phyloP scores from a whole-genome alignment of 768 basidiomycete genomes.

The Strobilomyces dryophilus region DNA sequence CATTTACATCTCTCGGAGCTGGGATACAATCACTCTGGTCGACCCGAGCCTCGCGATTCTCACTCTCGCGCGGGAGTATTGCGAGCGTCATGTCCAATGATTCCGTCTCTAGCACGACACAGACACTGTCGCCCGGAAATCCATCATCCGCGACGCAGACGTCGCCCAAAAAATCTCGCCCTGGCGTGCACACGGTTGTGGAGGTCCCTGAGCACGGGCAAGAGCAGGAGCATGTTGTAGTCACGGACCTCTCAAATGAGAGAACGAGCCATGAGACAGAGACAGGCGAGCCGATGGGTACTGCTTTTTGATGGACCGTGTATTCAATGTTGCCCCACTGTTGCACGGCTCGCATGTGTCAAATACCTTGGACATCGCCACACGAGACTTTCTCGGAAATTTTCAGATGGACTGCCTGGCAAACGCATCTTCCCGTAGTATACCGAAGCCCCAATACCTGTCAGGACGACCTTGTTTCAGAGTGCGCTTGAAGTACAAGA shows the following conservation, averaged over 20 bases:
- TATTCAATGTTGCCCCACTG: not conserved
- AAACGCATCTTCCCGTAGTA: not conserved
- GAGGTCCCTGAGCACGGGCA: slow-evolving; percentile 23
- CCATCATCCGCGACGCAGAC: slow-evolving; percentile 2
- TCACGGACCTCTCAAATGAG: slow-evolving; percentile 1
- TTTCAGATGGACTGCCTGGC: too few species aligned
- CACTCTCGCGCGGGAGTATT: slow-evolving; percentile 30
- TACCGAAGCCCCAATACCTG: too few species aligned
- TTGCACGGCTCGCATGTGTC: not conserved
- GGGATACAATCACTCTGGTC: slow-evolving; percentile 49
- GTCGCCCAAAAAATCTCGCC: slow-evolving; percentile 12
- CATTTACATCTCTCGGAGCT: slow-evolving; percentile 38
- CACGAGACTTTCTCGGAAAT: too few species aligned
- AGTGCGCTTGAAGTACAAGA: not conserved
- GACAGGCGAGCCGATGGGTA: slow-evolving; percentile 21
- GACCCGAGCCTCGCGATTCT: slow-evolving; percentile 36
- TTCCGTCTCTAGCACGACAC: slow-evolving; percentile 12
- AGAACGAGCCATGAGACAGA: slow-evolving; percentile 13
- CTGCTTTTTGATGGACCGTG: slow-evolving; percentile 25
- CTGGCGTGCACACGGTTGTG: slow-evolving; percentile 23
- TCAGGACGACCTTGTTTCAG: not conserved
- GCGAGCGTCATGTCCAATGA: slow-evolving; percentile 24
- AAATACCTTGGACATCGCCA: not conserved
- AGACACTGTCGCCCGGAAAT: not conserved
- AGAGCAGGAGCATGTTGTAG: slow-evolving; percentile 11